These are phyloP conservation scores for Kingdonia uniflora DNA, from an alignment of 164 flowering plant genomes.

Conservation along the genomic window DNA sequence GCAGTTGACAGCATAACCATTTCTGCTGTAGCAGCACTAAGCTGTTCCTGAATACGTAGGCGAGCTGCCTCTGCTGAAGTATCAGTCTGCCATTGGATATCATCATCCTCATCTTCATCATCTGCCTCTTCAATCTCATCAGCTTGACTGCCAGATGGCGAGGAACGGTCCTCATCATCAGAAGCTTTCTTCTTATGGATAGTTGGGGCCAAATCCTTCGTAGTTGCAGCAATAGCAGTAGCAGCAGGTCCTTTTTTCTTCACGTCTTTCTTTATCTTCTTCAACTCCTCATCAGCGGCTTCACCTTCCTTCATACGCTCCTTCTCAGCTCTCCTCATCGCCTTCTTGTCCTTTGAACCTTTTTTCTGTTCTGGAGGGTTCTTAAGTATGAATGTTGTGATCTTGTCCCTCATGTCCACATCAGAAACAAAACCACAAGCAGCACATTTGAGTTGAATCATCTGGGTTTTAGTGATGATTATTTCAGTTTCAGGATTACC, in stretches of 20 bases:
- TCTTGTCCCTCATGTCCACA: conserved; percentile 96
- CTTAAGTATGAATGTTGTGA: conserved; percentile 75
- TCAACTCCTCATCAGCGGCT: conserved; percentile 79
- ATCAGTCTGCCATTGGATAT: conserved; percentile 71
- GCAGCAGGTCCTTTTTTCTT: conserved; percentile 49
- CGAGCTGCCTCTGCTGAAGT: conserved; percentile 63
- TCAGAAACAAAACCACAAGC: conserved; percentile 91
- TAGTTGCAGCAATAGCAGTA: conserved; percentile 16
- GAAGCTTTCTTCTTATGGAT: conserved; percentile 56
- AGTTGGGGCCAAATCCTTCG: conserved; percentile 18
- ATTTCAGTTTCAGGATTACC: conserved; percentile 91
- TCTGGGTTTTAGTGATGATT: conserved; percentile 66
- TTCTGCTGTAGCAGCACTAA: conserved; percentile 54
- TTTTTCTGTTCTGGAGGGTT: conserved; percentile 87
- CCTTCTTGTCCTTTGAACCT: conserved; percentile 74
- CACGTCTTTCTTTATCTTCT: conserved; percentile 57
- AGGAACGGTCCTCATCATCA: conserved; percentile 41
- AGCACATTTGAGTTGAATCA: conserved; percentile 78
- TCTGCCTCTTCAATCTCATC: conserved; percentile 34
- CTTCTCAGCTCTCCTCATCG: conserved; percentile 87
- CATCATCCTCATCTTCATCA: conserved; percentile 43
- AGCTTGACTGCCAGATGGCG: conserved; percentile 39
- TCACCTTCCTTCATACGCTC: conserved; percentile 89
- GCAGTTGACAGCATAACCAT: background rate
- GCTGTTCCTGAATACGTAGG: conserved; percentile 59